A percentile compares a stretch with the other conserved stretches of the same genome.
These are phyloP conservation scores for Ophiostoma piceae DNA, from an alignment of 2,329 filamentous ascomycete genomes.

Conservation along the genomic window DNA sequence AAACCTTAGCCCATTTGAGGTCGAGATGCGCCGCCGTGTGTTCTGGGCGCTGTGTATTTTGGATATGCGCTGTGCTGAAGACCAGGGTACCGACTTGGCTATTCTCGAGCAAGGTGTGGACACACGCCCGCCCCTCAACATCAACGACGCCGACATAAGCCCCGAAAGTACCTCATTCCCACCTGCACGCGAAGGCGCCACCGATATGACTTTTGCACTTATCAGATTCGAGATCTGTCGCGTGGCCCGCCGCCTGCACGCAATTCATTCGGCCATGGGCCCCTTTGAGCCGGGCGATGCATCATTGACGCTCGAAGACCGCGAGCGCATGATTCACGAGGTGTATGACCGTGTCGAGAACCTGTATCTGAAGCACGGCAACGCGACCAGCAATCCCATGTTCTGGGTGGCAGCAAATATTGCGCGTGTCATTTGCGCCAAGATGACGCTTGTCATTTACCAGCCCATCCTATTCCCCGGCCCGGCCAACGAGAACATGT, in stretches of 20 bases:
- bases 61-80: conserved; percentile 56
- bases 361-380: conserved; percentile 48
- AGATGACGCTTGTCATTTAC: conserved; percentile 52
- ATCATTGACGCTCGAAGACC: conserved; percentile 38
- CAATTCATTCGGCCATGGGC: conserved; percentile 35
- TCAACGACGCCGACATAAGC: conserved; percentile 51
- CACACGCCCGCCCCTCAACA: conserved; percentile 51
- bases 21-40: conserved; percentile 56
- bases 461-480: conserved; percentile 46
- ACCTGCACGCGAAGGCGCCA: conserved; percentile 45
- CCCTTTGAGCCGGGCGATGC: conserved; percentile 33
- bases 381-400: conserved; percentile 42
- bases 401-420: conserved; percentile 49
- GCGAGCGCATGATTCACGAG: conserved; percentile 36
- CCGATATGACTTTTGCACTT: conserved; percentile 47
- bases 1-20: conserved; percentile 53
- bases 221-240: conserved; percentile 42
- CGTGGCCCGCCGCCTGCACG: conserved; percentile 39
- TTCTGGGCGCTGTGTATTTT: conserved; percentile 59
- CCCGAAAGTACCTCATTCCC: conserved; percentile 46
- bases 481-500: conserved; percentile 34
- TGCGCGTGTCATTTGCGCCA: conserved; percentile 47
- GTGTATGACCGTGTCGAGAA: conserved; percentile 43
- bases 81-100: conserved; percentile 50
- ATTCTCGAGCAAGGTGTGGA: conserved; percentile 46